phyloP scores from a whole-genome alignment of 2,329 filamentous ascomycete genomes.

The Eutypella sp. region DNA sequence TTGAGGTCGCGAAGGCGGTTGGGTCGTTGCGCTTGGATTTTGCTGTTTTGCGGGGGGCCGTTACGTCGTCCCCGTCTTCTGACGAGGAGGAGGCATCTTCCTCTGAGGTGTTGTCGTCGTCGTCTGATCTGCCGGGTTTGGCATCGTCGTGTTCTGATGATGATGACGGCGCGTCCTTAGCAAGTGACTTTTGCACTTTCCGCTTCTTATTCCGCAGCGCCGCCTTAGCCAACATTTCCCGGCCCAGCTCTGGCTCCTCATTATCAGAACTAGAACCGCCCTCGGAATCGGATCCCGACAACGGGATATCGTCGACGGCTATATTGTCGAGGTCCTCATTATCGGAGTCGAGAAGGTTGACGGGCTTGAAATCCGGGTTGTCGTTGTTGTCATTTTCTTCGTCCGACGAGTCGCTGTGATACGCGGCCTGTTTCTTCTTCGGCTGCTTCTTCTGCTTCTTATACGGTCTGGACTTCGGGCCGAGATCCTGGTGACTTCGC shows the following conservation, averaged over 20 bases:
- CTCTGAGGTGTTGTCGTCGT: slow-evolving; percentile 29
- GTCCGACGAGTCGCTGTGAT: slow-evolving; percentile 51
- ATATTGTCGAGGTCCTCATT: slow-evolving; percentile 52
- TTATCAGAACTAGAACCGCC: too few species aligned
- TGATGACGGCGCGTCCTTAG: slow-evolving; percentile 18
- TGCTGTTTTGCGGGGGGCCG: too few species aligned
- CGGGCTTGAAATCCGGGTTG: slow-evolving; percentile 41
- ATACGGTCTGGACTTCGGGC: slow-evolving; percentile 24
- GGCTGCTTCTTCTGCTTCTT: slow-evolving; percentile 46
- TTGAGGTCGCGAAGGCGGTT: slow-evolving; percentile 82
- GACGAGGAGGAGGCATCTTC: too few species aligned
- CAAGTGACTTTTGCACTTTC: slow-evolving; percentile 12
- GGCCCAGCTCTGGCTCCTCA: slow-evolving; percentile 19
- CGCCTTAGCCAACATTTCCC: slow-evolving; percentile 20
- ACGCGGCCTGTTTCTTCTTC: slow-evolving; percentile 43
- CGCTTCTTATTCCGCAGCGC: slow-evolving; percentile 14
- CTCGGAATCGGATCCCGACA: slow-evolving; percentile 30
- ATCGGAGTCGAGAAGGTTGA: slow-evolving; percentile 53
- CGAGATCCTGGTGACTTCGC: slow-evolving; percentile 20
- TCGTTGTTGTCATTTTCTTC: slow-evolving; percentile 33
- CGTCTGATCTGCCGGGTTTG: slow-evolving; percentile 12
- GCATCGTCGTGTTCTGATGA: slow-evolving; percentile 23
- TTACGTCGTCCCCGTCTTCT: slow-evolving; percentile 37
- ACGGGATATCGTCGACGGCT: slow-evolving; percentile 43
- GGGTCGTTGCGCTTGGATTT: slow-evolving; percentile 90